Percentiles rank a stretch among this genome's conserved stretches.
phyloP scores from a whole-genome alignment of 169 alveolate genomes.

The Cytauxzoon felis region DNA sequence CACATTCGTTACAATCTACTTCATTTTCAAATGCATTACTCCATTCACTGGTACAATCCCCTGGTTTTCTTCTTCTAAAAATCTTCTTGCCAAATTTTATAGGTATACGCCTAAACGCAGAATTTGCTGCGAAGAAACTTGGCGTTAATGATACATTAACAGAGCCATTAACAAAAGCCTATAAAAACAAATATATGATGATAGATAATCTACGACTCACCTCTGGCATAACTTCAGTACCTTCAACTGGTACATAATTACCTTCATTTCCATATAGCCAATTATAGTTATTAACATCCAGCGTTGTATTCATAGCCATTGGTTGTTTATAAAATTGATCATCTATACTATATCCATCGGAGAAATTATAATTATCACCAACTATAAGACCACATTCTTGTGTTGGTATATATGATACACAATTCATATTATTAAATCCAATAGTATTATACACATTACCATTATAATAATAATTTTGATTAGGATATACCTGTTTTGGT shows the following conservation, averaged over 20 bases:
- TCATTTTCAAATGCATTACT: slow-evolving; percentile 74
- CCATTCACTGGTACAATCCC: slow-evolving; percentile 80
- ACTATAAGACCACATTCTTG: slow-evolving; percentile 53
- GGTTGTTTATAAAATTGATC: not conserved
- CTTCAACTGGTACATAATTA: not conserved
- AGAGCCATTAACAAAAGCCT: not conserved
- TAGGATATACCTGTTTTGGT: slow-evolving; percentile 44
- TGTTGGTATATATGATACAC: slow-evolving; percentile 41
- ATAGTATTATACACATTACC: not conserved
- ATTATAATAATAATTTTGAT: slow-evolving; percentile 1
- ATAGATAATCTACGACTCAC: not conserved
- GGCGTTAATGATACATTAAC: slow-evolving; percentile 31
- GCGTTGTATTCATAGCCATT: not conserved
- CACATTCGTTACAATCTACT: not conserved
- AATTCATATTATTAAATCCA: not conserved
- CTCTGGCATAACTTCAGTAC: slow-evolving; percentile 3
- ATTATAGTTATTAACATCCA: not conserved
- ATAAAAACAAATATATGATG: not conserved
- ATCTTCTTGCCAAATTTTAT: slow-evolving; percentile 45
- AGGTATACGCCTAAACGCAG: slow-evolving; percentile 51
- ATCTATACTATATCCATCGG: slow-evolving; percentile 60
- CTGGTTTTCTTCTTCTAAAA: slow-evolving; percentile 69
- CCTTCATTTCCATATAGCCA: not conserved
- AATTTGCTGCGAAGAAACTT: slow-evolving; percentile 47
- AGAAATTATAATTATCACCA: slow-evolving; percentile 39